Evolutionary conservation across 1,284 basidiomycete species (phyloP).

Genomic region (Anthracocystis setariae): DNA sequence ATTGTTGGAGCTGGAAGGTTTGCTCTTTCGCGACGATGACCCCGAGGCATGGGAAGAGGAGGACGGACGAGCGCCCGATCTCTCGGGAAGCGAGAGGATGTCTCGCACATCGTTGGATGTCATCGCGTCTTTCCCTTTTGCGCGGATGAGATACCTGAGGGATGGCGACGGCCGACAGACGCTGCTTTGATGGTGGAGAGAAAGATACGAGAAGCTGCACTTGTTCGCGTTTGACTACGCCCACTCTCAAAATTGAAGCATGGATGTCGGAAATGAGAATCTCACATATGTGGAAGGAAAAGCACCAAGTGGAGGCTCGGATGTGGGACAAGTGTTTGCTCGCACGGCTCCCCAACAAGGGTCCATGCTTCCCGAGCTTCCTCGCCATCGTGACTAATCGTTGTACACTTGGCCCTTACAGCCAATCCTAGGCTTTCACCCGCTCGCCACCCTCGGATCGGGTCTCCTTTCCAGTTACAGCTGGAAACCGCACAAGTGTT

Average conservation of each 20-base stretch:
- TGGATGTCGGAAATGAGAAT: not conserved
- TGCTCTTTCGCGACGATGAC: constrained; percentile 36
- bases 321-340: not conserved
- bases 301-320: constrained; percentile 1
- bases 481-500: too few species aligned
- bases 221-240: constrained; percentile 11
- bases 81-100: constrained; percentile 60
- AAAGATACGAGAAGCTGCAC: constrained; percentile 16
- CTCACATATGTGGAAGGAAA: too few species aligned
- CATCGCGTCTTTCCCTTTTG: constrained; percentile 23
- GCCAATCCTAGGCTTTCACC: too few species aligned
- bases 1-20: constrained; percentile 34
- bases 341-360: constrained; percentile 27
- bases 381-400: not conserved
- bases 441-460: too few species aligned
- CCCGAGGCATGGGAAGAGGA: constrained; percentile 35
- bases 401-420: too few species aligned
- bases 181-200: constrained; percentile 3
- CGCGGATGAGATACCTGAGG: not conserved
- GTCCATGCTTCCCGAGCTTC: constrained; percentile 20
- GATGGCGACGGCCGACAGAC: not conserved
- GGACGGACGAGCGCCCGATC: constrained; percentile 22
- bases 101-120: constrained; percentile 63
- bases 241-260: too few species aligned
- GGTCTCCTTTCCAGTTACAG: too few species aligned